These are phyloP conservation scores for Colletotrichum tamarilloi DNA, from an alignment of 2,329 filamentous ascomycete genomes.

Conservation along the genomic window DNA sequence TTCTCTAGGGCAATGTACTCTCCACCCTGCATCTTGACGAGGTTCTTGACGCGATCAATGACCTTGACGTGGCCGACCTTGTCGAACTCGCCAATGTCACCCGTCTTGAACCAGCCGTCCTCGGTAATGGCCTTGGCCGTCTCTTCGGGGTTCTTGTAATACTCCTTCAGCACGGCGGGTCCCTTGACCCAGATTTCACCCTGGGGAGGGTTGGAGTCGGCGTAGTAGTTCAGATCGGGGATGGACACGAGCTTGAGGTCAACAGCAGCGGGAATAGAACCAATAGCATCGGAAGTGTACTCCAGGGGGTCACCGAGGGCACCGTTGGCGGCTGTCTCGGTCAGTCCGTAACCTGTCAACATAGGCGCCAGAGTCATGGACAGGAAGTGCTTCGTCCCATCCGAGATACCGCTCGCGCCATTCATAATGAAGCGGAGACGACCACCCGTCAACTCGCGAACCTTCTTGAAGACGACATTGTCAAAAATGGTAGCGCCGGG, in stretches of 20 bases:
- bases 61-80: conserved; percentile 82
- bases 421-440: conserved; percentile 91
- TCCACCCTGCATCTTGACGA: conserved; percentile 94
- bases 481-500: conserved; percentile 80
- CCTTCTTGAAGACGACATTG: conserved; percentile 87
- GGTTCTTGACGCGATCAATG: conserved; percentile 97
- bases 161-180: conserved; percentile 77
- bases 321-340: conserved; percentile 89
- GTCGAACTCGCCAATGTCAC: conserved; percentile 94
- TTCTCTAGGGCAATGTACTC: conserved; percentile 98
- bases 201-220: conserved; percentile 81
- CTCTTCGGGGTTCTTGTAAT: conserved; percentile 89
- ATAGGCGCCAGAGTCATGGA: conserved; percentile 94
- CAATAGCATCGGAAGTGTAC: conserved; percentile 82
- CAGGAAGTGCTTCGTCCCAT: conserved; percentile 89
- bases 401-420: conserved; percentile 89
- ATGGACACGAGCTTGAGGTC: conserved; percentile 95
- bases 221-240: conserved; percentile 85
- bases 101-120: conserved; percentile 97
- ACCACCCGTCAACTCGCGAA: conserved; percentile 91
- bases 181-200: conserved; percentile 94
- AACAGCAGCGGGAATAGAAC: conserved; percentile 79
- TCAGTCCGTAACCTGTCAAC: conserved; percentile 93
- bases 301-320: conserved; percentile 85
- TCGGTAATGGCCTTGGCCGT: conserved; percentile 80